Evolutionary conservation across 345 rosid genomes (phyloP).

Genomic region (Euphorbia lathyris): DNA sequence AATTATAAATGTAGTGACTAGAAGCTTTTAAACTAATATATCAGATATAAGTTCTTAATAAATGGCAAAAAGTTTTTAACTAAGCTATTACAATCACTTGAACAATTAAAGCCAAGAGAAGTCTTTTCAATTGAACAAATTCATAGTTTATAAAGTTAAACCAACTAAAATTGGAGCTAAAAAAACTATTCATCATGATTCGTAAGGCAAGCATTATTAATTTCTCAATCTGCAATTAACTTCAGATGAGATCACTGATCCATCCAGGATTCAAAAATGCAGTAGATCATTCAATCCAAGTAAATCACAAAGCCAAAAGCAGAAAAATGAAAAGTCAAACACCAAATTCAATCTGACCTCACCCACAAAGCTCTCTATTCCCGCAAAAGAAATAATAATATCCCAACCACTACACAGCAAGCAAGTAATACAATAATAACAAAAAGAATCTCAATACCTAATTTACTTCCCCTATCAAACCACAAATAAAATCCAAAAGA

Average conservation of each 20-base stretch:
- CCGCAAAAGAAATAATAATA: constrained; percentile 91
- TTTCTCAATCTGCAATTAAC: neutral
- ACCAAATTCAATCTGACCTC: no score
- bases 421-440: no score
- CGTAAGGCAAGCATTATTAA: neutral
- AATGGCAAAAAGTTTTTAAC: neutral
- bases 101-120: no score
- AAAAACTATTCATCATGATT: neutral
- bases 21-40: neutral
- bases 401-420: constrained; percentile 97
- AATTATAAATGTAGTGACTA: neutral
- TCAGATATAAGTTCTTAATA: neutral
- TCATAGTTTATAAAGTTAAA: neutral
- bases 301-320: no score
- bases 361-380: no score
- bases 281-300: neutral
- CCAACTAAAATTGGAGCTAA: neutral
- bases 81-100: no score
- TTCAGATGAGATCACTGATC: neutral
- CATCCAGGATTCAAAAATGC: neutral
- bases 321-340: neutral
- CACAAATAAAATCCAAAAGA: no score
- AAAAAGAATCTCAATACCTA: no score
- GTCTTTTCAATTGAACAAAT: neutral
- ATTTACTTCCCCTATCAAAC: no score